Evolutionary conservation across 495 filamentous ascomycete species (phyloP).

Genomic region (Neurospora sp.): DNA sequence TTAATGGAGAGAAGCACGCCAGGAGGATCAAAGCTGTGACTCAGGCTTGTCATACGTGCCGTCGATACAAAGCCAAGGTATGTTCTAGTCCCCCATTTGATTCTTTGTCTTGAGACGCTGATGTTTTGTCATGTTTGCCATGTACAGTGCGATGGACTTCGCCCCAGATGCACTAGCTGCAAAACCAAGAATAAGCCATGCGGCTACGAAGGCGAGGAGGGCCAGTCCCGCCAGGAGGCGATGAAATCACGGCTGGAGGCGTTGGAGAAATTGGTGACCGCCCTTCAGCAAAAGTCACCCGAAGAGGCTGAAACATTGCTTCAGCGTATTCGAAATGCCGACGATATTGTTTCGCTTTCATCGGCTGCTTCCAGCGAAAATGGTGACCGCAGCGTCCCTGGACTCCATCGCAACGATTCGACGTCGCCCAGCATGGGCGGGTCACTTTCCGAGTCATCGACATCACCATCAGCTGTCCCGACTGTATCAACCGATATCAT

Average conservation of each 20-base stretch:
- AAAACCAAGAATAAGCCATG: slow-evolving; percentile 8
- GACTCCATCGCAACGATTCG: not conserved
- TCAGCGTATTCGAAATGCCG: slow-evolving; percentile 7
- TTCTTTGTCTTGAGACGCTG: not conserved
- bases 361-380: not conserved
- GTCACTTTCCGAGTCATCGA: not conserved
- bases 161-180: slow-evolving; percentile 18
- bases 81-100: not conserved
- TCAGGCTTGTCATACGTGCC: slow-evolving; percentile 18
- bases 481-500: not conserved
- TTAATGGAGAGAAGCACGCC: slow-evolving; percentile 4
- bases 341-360: slow-evolving; percentile 3
- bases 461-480: not conserved
- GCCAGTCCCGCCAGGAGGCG: slow-evolving; percentile 19
- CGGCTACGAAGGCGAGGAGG: slow-evolving; percentile 19
- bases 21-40: slow-evolving; percentile 17
- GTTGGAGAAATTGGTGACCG: slow-evolving; percentile 16
- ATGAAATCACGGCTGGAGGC: slow-evolving; percentile 13
- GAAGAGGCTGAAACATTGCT: slow-evolving; percentile 16
- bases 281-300: slow-evolving; percentile 10
- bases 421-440: not conserved
- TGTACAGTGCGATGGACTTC: slow-evolving; percentile 18
- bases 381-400: not conserved
- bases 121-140: not conserved
- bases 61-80: slow-evolving; percentile 16